Percentiles rank a stretch among this genome's conserved stretches.
These are phyloP conservation scores for Salvia miltiorrhiza DNA, from an alignment of 257 asterid genomes.

Conservation along the genomic window DNA sequence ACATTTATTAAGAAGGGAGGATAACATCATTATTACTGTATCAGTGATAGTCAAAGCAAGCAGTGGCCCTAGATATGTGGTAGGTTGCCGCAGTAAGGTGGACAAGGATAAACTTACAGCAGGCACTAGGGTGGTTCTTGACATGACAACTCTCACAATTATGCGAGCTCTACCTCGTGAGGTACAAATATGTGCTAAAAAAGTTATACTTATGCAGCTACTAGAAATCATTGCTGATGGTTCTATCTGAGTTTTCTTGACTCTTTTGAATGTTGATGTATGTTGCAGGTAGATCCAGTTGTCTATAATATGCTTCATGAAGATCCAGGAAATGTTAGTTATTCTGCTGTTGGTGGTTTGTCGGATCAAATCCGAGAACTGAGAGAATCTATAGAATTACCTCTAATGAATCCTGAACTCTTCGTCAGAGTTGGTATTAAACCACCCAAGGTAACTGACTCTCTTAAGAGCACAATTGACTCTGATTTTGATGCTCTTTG, in stretches of 20 bases:
- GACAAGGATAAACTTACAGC: slow-evolving; percentile 92
- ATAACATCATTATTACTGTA: slow-evolving; percentile 15
- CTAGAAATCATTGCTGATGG: neutral
- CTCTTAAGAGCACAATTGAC: neutral
- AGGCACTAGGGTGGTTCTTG: slow-evolving; percentile 95
- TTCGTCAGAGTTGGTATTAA: slow-evolving; percentile 90
- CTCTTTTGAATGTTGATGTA: slow-evolving; percentile 9
- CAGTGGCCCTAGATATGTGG: slow-evolving; percentile 97
- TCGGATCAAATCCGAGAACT: slow-evolving; percentile 92
- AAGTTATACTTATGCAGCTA: neutral
- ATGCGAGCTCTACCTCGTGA: slow-evolving; percentile 99
- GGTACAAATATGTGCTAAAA: slow-evolving; percentile 36
- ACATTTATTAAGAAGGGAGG: neutral
- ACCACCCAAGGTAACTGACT: slow-evolving; percentile 75
- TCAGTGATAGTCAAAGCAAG: slow-evolving; percentile 95
- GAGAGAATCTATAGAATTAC: slow-evolving; percentile 90
- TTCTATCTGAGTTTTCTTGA: neutral
- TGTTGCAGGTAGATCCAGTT: slow-evolving; percentile 86
- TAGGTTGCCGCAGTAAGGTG: slow-evolving; percentile 94
- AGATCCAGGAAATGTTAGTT: slow-evolving; percentile 96
- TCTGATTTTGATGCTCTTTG: neutral
- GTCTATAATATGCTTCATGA: slow-evolving; percentile 98
- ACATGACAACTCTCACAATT: slow-evolving; percentile 94
- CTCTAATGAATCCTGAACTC: slow-evolving; percentile 96
- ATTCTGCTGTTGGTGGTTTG: slow-evolving; percentile 96